Base-by-base conservation (phyloP, 495 filamentous ascomycete genomes). In the Coniosporium apollinis region DNA sequence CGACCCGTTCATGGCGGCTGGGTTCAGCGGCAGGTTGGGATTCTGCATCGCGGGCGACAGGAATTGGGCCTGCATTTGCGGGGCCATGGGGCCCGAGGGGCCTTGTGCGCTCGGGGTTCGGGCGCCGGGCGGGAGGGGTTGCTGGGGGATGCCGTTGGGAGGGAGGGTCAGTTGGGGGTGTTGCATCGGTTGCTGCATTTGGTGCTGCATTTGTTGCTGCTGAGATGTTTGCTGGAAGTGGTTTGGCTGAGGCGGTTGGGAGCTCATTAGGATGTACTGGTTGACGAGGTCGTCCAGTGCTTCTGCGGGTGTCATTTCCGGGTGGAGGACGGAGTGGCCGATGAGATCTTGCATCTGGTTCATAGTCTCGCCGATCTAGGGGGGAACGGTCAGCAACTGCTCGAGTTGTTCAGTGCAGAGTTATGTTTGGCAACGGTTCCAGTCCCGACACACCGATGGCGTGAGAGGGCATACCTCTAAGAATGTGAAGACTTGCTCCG, bases 21-120 rank as follows among this genome's bases (percentile, higher is more conserved):
- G 34, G 25, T 44, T 38, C 33, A 34, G 44, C 1, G 74, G 72
- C 7, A 74, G 65, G 35, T 60, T 54, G n/a, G 64, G 56, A 47
- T 73, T 64, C 5, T 58, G 49, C 41, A 66, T 54, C 3, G 66
- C 65, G 2, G 72, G 72, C 19, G 68, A 74, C 39, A 65, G 57
- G 39, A 74, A 75, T 26, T 70, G 64, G 39, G n/a, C 19, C 9
- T 21, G 29, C 3, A n/a, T n/a, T 35, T 24, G 19, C 35, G 21
- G 5, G 29, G 21, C 10, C 16, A 15, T 15, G 9, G 46, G 46
- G 30, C 39, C 39, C 6, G 24, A 15, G 35, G 43, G 42, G 26
- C 47, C 24, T 3, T 14, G 25, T 34, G 47, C 36, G 16, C 32
- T 33, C 18, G 44, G 30, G 28, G 40, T 43, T 11, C 42, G 22